Percentiles rank a stretch among this genome's conserved stretches.
Conservation (phyloP, 169 alveolate genomes). For the Eimeria praecox region DNA sequence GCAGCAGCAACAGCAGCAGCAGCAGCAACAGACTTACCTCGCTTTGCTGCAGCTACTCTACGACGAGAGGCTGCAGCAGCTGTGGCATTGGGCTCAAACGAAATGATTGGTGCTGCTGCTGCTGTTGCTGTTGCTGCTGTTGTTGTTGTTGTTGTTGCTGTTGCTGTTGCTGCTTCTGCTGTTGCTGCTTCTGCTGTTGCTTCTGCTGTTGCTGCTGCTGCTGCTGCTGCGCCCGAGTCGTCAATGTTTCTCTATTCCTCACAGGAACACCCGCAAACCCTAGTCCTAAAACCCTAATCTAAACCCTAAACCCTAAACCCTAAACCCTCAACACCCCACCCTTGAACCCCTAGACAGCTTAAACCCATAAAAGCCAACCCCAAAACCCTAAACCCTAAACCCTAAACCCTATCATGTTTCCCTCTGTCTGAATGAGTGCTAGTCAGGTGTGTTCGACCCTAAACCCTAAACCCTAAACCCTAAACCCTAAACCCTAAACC, state of each 20-base stretch:
- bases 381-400: too few species aligned
- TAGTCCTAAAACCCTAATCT: background rate
- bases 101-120: slow-evolving; percentile 1
- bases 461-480: slow-evolving; percentile 20
- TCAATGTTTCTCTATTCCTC: background rate
- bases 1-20: background rate
- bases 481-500: background rate
- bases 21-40: background rate
- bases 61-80: slow-evolving; percentile 26
- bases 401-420: too few species aligned
- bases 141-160: background rate
- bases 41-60: background rate
- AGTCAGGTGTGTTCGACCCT: too few species aligned
- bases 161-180: background rate
- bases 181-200: background rate
- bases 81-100: background rate
- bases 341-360: background rate
- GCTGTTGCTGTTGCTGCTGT: background rate
- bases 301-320: slow-evolving; percentile 13
- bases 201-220: background rate
- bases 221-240: background rate
- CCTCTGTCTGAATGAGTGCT: too few species aligned
- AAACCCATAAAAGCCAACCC: too few species aligned
- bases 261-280: background rate
- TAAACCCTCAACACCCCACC: background rate